Base-by-base conservation (phyloP, 805 yeast genomes). In the Nakazawaea molendinolei region DNA sequence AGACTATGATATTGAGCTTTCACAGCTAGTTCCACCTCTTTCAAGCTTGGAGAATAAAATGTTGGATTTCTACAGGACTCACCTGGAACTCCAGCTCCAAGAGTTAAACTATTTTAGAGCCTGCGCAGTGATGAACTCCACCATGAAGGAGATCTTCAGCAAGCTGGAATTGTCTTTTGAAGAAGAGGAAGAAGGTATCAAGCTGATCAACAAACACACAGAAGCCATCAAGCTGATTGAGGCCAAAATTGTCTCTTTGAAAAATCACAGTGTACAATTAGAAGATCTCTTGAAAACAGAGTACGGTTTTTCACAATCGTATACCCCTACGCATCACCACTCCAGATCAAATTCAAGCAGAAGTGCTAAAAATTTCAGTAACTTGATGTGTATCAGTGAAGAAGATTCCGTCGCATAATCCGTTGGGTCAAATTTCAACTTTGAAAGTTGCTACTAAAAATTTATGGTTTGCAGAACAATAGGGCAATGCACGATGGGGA, bases 161-260 rank as follows among this genome's bases (percentile, higher is more conserved):
- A 32, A 33, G 31, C 29, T 33, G 17, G 46, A 38, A 19, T 26
- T 44, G 16, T 34, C 43, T 5, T 23, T 29, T 3, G 41, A 42
- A 29, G 44, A 38, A 13, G 48, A 44, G 23, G 34, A 42, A 8
- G 33, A 33, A 21, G 48, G 48, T 9, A 28, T 44, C 37, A 36
- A 29, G 8, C 12, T 32, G 24, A 34, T 43, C 15, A 18, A 33
- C 5, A 26, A 29, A 22, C 31, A 38, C 19, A 39, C 42, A 36
- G 40, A 29, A 3, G 17, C 26, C 7, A 34, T 40, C 24, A 42
- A 43, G 26, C 8, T 8, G 5, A 10, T 30, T n/a, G 46, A 44
- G 16, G 14, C 21, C 14, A 23, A 38, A 24, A 24, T 44, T 26
- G 16, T 13, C 9, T 5, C 4, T 15, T 19, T 23, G 20, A 36